A percentile compares a stretch with the other conserved stretches of the same genome.
Conservation (phyloP, 441 rosid genomes). For the Syzygium syzygioides region DNA sequence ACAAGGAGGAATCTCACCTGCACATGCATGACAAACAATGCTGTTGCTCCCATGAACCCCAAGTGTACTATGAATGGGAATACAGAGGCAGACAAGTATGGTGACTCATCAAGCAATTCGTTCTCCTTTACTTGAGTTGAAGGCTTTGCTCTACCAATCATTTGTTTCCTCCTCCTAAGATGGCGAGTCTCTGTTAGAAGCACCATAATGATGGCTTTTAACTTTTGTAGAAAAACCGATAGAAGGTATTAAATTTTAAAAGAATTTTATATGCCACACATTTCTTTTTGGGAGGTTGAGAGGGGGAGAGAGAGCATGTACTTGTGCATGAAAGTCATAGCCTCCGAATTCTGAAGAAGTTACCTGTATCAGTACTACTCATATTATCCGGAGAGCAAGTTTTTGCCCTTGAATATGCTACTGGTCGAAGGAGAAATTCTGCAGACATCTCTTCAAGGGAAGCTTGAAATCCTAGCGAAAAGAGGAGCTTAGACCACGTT, state of each 20-base stretch:
- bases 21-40: slow-evolving; percentile 83
- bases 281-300: neutral
- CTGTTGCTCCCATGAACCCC: slow-evolving; percentile 68
- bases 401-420: neutral
- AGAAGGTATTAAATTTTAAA: neutral
- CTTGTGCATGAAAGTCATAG: neutral
- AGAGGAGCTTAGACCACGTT: slow-evolving; percentile 37
- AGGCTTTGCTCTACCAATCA: slow-evolving; percentile 19
- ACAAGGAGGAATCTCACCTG: slow-evolving; percentile 42
- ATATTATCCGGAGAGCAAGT: neutral
- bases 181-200: slow-evolving; percentile 33
- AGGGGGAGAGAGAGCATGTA: neutral
- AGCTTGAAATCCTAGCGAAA: slow-evolving; percentile 63
- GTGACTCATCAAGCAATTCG: slow-evolving; percentile 23
- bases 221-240: neutral
- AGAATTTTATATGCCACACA: neutral
- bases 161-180: slow-evolving; percentile 51
- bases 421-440: slow-evolving; percentile 3
- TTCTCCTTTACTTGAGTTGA: slow-evolving; percentile 6
- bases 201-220: neutral
- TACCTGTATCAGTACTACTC: neutral
- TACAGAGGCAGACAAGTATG: slow-evolving; percentile 39
- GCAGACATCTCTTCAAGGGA: slow-evolving; percentile 33
- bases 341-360: neutral
- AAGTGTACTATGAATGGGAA: slow-evolving; percentile 67